Base-by-base conservation (phyloP, 2,329 filamentous ascomycete genomes). In the Pseudogymnoascus sp. region DNA sequence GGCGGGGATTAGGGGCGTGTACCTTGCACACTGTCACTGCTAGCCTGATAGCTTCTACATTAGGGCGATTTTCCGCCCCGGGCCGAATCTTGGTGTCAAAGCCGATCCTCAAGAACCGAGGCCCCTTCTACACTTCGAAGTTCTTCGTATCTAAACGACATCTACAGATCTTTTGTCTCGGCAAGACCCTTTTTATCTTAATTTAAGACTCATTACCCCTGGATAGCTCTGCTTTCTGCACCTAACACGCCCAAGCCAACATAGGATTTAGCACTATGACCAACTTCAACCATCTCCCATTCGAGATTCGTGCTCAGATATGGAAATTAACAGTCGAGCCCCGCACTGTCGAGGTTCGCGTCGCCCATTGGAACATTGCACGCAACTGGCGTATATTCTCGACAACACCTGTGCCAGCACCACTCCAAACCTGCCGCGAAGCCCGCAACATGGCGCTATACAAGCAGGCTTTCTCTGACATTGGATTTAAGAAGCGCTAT, bases 291-390 rank as follows among this genome's bases (percentile, higher is more conserved):
- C 57, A 64, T 4, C 64, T 69, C 21, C 69, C 68, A 13, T 44
- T 40, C 11, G 68, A 71, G 44, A 57, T 69, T 11, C 65, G 65
- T 5, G 17, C n/a, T 1, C 65, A 62, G 10, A 67, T 68, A 11
- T 71, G 66, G 66, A 17, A 63, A 1, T 23, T 66, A 1, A 63
- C 66, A 8, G 47, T 69, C 2, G 4, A 57, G 23, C 62, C 66
- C n/a, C 67, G 67, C 2, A 21, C 23, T 4, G 59, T 69, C 4
- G 64, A 65, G 33, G 33, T 69, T 23, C 19, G 19, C 9, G 2
- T 9, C 19, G 2, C 2, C 19, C 31, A 33, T 11, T 23, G 40
- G 19, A 11, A 33, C 31, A 33, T 33, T 11, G 31, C 1, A 33
- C 31, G 31, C 31, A 4, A 11, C 31, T 33, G 11, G 19, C 40